A percentile compares a stretch with the other conserved stretches of the same genome.
Conservation (phyloP, 208 protist genomes). For the Acanthamoeba sp. region DNA sequence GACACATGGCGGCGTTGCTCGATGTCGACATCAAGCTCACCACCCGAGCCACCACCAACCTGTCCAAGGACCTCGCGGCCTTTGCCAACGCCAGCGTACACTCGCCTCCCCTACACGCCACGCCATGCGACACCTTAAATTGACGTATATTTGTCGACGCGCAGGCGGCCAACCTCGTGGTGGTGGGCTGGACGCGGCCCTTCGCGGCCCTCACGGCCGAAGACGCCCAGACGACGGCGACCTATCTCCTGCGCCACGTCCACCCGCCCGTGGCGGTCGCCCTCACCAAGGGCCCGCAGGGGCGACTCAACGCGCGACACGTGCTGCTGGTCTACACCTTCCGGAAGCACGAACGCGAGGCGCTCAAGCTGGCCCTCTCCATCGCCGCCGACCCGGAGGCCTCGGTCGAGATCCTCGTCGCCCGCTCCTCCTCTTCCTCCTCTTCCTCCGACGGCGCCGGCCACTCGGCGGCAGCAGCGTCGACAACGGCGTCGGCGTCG, state of each 20-base stretch:
- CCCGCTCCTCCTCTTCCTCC: not conserved
- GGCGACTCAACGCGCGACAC: not conserved
- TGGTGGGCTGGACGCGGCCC: conserved; percentile 15
- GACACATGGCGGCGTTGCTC: conserved; percentile 46
- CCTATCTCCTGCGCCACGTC: conserved; percentile 37
- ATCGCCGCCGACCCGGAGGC: not conserved
- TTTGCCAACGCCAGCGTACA: conserved; percentile 53
- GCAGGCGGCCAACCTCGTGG: not conserved
- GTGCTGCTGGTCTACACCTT: conserved; percentile 36
- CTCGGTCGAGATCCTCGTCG: not conserved
- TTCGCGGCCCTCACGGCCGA: not conserved
- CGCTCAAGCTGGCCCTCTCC: conserved; percentile 39
- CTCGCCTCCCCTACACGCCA: not conserved
- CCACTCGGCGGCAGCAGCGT: no score
- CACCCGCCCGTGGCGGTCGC: not conserved
- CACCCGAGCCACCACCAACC: conserved; percentile 8
- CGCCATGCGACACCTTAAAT: no score
- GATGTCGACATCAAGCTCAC: not conserved
- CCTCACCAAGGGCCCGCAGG: conserved; percentile 26
- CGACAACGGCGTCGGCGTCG: not conserved
- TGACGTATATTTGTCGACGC: not conserved
- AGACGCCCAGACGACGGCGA: not conserved
- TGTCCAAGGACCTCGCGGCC: conserved; percentile 7
- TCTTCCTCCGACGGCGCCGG: no score
- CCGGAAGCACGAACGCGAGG: conserved; percentile 28